Base-by-base conservation (phyloP, 2,329 filamentous ascomycete species). In the Fusarium sp. region DNA sequence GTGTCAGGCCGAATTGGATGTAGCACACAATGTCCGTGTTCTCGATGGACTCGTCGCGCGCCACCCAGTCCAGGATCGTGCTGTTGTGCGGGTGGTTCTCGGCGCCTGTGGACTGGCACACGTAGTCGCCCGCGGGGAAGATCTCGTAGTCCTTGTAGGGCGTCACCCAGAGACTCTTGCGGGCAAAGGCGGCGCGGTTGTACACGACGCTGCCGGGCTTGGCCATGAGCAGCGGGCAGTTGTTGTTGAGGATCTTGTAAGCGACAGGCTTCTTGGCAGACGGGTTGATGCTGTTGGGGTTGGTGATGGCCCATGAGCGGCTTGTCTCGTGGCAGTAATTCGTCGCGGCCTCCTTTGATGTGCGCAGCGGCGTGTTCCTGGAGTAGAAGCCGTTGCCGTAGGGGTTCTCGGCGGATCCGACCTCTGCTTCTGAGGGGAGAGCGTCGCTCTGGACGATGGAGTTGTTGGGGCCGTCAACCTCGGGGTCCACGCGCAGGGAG, bases 381-480 rank as follows among this genome's bases (percentile, higher is more conserved):
- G 92, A 91, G 75, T 91, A 94, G 79, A 97, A 97, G 11, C 92
- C 94, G 75, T 97, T 97, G 56, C 94, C 94, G 80, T 95, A 94
- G 60, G 84, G 90, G 82, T 97, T 97, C 79, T 94, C 91, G 2
- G 85, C 82, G 69, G 90, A 93, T 35, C 94, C 94, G 0, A 95
- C 90, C 23, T 91, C 89, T 1, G 88, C 93, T 1, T 91, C 85
- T 0, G 90, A 90, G 1, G 85, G 83, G 2, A 88, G 82, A 2
- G 93, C 91, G 72, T 97, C 94, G 35, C 90, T 90, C 79, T 94
- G 88, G 81, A 92, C 89, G 61, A 94, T 80, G 0, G 86, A 85
- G 76, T 91, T 91, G 22, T 80, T 78, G 65, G 85, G 81, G 1
- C 88, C 88, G 72, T 91, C 88, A 45, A 91, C 80, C 47, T 88